Base-by-base conservation (phyloP, 1,284 basidiomycete species). In the Amylostereum areolatum region DNA sequence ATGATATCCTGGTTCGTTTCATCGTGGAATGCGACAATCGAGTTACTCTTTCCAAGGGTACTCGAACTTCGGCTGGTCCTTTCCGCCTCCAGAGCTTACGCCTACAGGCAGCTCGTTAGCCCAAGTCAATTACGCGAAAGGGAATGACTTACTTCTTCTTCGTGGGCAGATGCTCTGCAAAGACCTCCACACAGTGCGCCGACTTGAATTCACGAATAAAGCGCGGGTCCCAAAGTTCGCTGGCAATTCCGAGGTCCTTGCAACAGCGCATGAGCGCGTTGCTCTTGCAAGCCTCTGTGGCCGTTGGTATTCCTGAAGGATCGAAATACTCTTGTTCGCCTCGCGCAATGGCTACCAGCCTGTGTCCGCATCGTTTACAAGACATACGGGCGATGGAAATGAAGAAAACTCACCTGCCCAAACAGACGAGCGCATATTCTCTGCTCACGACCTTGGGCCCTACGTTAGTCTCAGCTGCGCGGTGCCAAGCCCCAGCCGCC, bases 261-360 rank as follows among this genome's bases (percentile, higher is more conserved):
- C 93, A 97, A 66, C 96, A 98, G 32, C 96, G 78, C 95, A 98
- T 97, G 35, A 99, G 74, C 2, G 96, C 96, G 58, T 99, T 98
- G 60, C 89, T 92, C 70, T 98, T 99, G 71, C 90, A 92, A 0
- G 89, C 93, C 65, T 99, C 96, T 0, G 89, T 91, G 0, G 96
- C 96, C 0, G 95, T 99, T 1, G 96, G 81, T 46, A 99, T 85
- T 24, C 94, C 94, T 0, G 80, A 78, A 2, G 91, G 87, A 62
- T 96, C 92, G 62, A 97, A 99, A 66, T 95, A 98, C 59, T 97
- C 93, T 62, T 98, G 96, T 69, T 99, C 96, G 40, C 96, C 96
- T 50, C 96, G 79, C 1, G 96, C 89, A 53, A 97, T 85, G 4
- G 83, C 87, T 0, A 98, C 93, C 24, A 98, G 77, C 47, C 93